Base-by-base conservation (phyloP, 176 grass and related monocot species). In the Triticum aestivum region DNA sequence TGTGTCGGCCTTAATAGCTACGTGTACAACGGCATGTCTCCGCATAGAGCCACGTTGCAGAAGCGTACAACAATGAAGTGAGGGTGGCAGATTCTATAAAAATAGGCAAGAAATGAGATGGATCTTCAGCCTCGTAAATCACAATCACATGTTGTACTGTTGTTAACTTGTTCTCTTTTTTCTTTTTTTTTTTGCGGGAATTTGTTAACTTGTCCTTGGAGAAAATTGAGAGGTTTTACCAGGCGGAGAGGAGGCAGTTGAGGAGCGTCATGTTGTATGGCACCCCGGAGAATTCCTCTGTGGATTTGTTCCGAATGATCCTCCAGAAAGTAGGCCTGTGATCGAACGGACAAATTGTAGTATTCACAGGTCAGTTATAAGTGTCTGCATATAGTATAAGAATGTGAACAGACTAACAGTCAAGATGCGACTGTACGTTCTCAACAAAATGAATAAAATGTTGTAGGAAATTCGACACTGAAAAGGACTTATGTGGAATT, bases 261-360 rank as follows among this genome's bases (percentile, higher is more conserved):
- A 98, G 89, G 47, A 96, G 83, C n/a, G 96, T 94, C 96, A 92
- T 98, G 71, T 80, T 95, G 90, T 98, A 98, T 5, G 96, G 96
- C 32, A 98, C 93, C 0, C 96, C 93, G 0, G 96, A 98, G 84
- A 98, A 98, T 38, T 98, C 91, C 75, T 98, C 96, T 6, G 93
- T 98, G 2, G 92, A 98, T 87, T 39, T 94, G 7, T 84, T 87
- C 11, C 54, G 69, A 21, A 96, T 77, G 75, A 98, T 98, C 91
- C 96, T 96, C 86, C 87, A 84, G 91, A 96, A 98, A 47, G 96
- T 98, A 66, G 93, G 86, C 7, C 96, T 98, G 64, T 11, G 20
- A 12, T 8, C 39, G 21, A 49, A 26, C 23, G 24, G 7, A 4
- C 9, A 37, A 34, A 18, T 23, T 15, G 14, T 1, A 58, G 47